phyloP scores from a whole-genome alignment of 805 yeast species.

The Vanderwaltozyma tropicalis region DNA sequence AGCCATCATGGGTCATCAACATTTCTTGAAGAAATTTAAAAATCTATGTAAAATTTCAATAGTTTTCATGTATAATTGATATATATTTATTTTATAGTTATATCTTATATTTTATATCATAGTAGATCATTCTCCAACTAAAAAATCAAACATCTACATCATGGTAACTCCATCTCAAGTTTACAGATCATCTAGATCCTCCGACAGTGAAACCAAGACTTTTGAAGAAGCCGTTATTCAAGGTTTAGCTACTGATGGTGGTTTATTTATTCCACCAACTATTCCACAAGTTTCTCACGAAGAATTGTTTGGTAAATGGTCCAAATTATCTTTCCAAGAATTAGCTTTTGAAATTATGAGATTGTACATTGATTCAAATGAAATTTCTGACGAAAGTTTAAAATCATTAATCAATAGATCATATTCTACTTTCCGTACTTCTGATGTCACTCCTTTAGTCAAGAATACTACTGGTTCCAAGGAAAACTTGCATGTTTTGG shows the following conservation, averaged over 20 bases:
- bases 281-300: constrained; percentile 57
- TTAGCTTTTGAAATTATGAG: constrained; percentile 82
- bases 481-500: constrained; percentile 63
- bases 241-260: constrained; percentile 96
- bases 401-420: constrained; percentile 53
- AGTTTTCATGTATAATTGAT: too few species aligned
- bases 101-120: neutral
- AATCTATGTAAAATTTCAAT: too few species aligned
- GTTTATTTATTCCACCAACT: constrained; percentile 77
- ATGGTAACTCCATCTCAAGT: constrained; percentile 37
- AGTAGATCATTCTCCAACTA: too few species aligned
- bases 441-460: constrained; percentile 78
- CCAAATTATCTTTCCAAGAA: constrained; percentile 65
- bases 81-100: neutral
- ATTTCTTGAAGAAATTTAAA: too few species aligned
- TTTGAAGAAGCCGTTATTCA: constrained; percentile 78
- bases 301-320: constrained; percentile 57
- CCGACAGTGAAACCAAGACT: constrained; percentile 40
- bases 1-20: too few species aligned
- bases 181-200: constrained; percentile 74
- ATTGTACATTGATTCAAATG: constrained; percentile 59
- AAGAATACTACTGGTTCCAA: constrained; percentile 43
- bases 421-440: constrained; percentile 82
- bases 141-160: neutral
- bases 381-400: constrained; percentile 65